phyloP scores from a whole-genome alignment of 257 asterid species.

The Forsythia viridissima region DNA sequence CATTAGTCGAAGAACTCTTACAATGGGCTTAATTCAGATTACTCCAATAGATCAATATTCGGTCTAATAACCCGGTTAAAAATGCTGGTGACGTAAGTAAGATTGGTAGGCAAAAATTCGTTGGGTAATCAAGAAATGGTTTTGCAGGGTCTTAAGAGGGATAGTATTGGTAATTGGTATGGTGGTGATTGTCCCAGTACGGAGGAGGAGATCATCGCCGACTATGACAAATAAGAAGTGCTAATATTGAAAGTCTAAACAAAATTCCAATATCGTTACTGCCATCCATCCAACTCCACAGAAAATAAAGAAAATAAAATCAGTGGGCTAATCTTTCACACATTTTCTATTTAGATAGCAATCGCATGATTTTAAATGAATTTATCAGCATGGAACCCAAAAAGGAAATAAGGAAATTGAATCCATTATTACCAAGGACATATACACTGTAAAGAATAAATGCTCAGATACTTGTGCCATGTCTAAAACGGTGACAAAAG shows the following conservation, averaged over 20 bases:
- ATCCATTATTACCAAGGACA: conserved; percentile 12
- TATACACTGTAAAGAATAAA: conserved; percentile 24
- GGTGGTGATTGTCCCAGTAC: background rate
- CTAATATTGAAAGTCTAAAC: no score
- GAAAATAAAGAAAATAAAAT: background rate
- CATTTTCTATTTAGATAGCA: background rate
- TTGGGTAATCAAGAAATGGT: conserved; percentile 47
- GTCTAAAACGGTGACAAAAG: background rate
- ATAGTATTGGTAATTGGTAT: conserved; percentile 19
- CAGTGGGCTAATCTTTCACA: background rate
- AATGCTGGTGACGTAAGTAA: conserved; percentile 44
- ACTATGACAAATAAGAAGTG: background rate
- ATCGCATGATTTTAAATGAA: background rate
- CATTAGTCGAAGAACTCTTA: conserved; percentile 30
- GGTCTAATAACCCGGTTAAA: conserved; percentile 54
- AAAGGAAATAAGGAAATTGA: background rate
- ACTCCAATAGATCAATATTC: conserved; percentile 57
- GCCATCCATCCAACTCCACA: background rate
- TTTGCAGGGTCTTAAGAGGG: conserved; percentile 49
- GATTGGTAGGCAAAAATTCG: conserved; percentile 31
- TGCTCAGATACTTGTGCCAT: background rate
- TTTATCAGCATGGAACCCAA: background rate
- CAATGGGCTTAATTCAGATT: conserved; percentile 45
- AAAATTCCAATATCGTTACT: background rate
- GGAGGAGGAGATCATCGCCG: conserved; percentile 34